These are phyloP conservation scores for Narthecium ossifragum DNA, from an alignment of 106 monocot species.

Conservation along the genomic window DNA sequence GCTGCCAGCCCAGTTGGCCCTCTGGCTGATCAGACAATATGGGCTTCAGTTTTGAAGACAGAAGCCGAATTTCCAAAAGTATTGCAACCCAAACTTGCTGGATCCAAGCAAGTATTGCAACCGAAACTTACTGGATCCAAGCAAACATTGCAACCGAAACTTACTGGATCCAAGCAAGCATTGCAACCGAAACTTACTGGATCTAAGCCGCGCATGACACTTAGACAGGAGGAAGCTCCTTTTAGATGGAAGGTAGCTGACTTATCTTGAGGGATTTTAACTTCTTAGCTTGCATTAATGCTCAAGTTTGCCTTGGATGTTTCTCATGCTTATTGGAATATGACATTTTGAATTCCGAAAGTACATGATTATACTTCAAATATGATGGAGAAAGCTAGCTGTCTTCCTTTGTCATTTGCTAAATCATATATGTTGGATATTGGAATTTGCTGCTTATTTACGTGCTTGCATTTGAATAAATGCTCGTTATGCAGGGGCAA, in stretches of 20 bases:
- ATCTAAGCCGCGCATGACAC: not conserved
- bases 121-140: slow-evolving; percentile 19
- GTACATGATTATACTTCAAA: not conserved
- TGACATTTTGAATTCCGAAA: too few species aligned
- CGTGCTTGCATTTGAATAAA: not conserved
- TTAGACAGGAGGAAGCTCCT: slow-evolving; percentile 31
- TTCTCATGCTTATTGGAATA: too few species aligned
- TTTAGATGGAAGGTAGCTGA: slow-evolving; percentile 29
- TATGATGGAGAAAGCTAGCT: not conserved
- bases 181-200: not conserved
- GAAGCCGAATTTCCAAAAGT: slow-evolving; percentile 19
- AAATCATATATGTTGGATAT: not conserved
- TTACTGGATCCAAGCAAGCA: not conserved
- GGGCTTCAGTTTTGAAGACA: slow-evolving; percentile 12
- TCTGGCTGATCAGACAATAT: slow-evolving; percentile 9
- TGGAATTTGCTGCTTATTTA: not conserved
- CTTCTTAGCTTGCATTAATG: too few species aligned
- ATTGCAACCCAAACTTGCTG: slow-evolving; percentile 24
- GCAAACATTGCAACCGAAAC: not conserved
- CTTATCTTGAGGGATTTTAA: too few species aligned
- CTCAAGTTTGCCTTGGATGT: too few species aligned
- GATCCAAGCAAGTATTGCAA: slow-evolving; percentile 13
- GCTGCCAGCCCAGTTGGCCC: slow-evolving; percentile 24
- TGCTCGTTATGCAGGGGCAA: slow-evolving; percentile 38
- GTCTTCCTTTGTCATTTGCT: too few species aligned